Conservation (phyloP, 2,329 filamentous ascomycete genomes). For the Fusarium bulbicola region DNA sequence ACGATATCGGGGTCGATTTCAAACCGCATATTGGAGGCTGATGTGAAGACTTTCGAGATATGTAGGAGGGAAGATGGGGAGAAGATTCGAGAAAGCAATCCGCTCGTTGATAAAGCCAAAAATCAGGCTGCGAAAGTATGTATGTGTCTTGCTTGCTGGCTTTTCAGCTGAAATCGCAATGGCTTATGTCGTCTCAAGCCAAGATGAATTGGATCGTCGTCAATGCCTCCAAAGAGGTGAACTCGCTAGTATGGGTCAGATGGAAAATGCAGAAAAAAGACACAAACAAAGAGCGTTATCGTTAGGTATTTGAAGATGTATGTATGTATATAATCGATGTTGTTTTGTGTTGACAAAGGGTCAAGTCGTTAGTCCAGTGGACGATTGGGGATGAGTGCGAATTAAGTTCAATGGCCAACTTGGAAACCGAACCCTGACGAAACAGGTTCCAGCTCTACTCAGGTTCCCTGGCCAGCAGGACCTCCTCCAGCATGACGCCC, state of each 20-base stretch:
- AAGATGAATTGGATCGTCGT: conserved; percentile 14
- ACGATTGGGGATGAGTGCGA: conserved; percentile 22
- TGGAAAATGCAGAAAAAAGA: conserved; percentile 6
- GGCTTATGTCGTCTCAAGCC: conserved; percentile 17
- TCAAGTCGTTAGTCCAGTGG: background rate
- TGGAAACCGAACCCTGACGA: conserved; percentile 33
- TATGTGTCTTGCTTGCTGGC: conserved; percentile 22
- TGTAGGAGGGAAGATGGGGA: background rate
- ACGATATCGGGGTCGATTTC: conserved; percentile 64
- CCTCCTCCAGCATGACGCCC: conserved; percentile 23
- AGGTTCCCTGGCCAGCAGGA: conserved; percentile 7
- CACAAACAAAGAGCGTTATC: conserved; percentile 24
- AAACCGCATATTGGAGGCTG: conserved; percentile 52
- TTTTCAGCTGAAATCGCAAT: conserved; percentile 34
- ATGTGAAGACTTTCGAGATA: background rate
- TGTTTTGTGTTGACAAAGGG: conserved; percentile 13
- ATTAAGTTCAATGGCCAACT: conserved; percentile 18
- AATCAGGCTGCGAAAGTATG: conserved; percentile 4
- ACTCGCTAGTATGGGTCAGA: background rate
- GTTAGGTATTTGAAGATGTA: background rate
- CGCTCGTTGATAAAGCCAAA: background rate
- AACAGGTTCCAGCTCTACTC: conserved; percentile 35
- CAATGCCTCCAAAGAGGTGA: conserved; percentile 13
- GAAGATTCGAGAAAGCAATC: background rate
- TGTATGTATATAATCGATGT: background rate